These are phyloP conservation scores for Omphalotus guepiniiformis DNA, from an alignment of 768 basidiomycete genomes.

Conservation along the genomic window DNA sequence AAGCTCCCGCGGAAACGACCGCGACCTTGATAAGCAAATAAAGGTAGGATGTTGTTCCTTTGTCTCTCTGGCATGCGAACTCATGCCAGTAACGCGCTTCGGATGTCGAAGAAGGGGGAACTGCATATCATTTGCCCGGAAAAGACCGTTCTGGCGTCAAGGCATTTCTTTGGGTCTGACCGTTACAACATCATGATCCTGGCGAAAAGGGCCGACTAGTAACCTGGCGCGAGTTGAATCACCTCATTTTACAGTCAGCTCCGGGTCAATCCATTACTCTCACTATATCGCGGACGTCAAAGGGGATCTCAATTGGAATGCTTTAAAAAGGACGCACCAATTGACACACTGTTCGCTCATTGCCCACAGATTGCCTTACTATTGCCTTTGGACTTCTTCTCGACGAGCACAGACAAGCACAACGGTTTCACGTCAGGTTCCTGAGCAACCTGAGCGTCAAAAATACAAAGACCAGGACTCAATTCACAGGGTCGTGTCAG, in stretches of 20 bases:
- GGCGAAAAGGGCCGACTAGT: background rate
- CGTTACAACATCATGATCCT: slow-evolving; percentile 3
- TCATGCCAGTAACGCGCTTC: too few species aligned
- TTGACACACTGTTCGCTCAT: background rate
- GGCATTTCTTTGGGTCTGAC: slow-evolving; percentile 2
- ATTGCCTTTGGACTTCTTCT: too few species aligned
- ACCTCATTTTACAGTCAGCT: slow-evolving; percentile 3
- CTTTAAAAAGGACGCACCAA: background rate
- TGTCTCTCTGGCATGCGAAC: too few species aligned
- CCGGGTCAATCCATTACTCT: slow-evolving; percentile 1
- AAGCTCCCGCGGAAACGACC: too few species aligned
- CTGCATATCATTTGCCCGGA: background rate
- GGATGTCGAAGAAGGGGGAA: background rate
- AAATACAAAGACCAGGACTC: too few species aligned
- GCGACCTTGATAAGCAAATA: too few species aligned
- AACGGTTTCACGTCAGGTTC: too few species aligned
- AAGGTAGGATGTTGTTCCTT: too few species aligned
- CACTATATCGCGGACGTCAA: slow-evolving; percentile 1
- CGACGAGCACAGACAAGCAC: too few species aligned
- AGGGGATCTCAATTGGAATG: background rate
- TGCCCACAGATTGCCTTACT: too few species aligned
- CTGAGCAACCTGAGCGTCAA: too few species aligned
- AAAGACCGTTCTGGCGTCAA: background rate
- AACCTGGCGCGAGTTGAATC: slow-evolving; percentile 1
- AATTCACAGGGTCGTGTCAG: too few species aligned